Conservation (phyloP, 225 moss, liverwort and hornwort genomes). For the Ulota crispa region DNA sequence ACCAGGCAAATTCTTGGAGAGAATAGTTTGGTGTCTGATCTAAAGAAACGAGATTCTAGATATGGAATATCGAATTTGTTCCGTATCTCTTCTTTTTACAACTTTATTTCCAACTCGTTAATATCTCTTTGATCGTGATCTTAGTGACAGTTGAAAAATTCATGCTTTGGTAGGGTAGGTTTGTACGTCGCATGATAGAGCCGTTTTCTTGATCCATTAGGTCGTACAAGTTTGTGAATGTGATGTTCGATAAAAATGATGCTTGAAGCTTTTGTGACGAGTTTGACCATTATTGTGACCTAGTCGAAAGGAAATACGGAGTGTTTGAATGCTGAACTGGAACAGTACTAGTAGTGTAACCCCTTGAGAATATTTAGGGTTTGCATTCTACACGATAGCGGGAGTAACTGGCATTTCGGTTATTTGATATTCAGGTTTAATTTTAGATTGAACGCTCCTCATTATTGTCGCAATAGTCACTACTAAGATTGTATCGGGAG, state of each 20-base stretch:
- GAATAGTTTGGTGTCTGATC: not conserved
- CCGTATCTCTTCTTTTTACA: not conserved
- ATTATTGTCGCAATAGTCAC: not conserved
- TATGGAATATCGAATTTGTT: not conserved
- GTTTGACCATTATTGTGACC: not conserved
- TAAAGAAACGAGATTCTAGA: not conserved
- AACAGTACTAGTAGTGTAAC: not conserved
- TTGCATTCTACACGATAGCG: not conserved
- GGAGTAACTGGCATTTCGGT: not conserved
- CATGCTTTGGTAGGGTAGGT: not conserved
- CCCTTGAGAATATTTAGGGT: not conserved
- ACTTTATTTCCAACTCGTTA: not conserved
- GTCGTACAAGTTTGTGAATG: not conserved
- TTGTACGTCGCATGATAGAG: not conserved
- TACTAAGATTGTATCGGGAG: not conserved
- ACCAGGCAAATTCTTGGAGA: not conserved
- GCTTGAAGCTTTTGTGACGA: not conserved
- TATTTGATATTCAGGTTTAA: not conserved
- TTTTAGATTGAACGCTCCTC: not conserved
- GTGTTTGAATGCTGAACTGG: not conserved
- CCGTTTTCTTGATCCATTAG: too few relatives aligned
- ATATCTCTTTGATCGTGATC: not conserved
- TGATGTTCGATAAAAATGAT: not conserved
- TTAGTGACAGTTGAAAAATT: not conserved
- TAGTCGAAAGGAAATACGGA: not conserved